phyloP scores from a whole-genome alignment of 495 filamentous ascomycete species.

The Patellaria atrata region DNA sequence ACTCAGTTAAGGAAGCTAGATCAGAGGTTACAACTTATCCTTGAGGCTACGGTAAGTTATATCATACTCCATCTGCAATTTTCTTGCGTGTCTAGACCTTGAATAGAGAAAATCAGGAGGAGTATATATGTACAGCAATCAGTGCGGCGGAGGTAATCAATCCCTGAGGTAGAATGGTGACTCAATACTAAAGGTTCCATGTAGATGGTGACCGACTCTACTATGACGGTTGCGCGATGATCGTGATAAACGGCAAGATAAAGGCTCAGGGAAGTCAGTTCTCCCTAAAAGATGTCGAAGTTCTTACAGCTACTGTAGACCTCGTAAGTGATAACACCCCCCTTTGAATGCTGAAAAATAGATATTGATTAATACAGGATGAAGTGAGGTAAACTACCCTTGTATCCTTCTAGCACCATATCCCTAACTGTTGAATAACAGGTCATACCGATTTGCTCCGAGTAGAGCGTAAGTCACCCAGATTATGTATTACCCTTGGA shows the following conservation, averaged over 20 bases:
- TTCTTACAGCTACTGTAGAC: constrained; percentile 67
- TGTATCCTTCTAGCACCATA: too few relatives aligned
- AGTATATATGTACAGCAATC: constrained; percentile 63
- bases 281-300: constrained; percentile 68
- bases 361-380: too few relatives aligned
- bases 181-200: too few relatives aligned
- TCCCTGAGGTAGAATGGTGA: too few relatives aligned
- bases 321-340: constrained; percentile 62
- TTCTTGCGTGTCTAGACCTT: too few relatives aligned
- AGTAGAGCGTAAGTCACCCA: too few relatives aligned
- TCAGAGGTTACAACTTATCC: constrained; percentile 57
- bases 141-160: constrained; percentile 59
- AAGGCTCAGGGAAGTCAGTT: constrained; percentile 64
- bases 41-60: constrained; percentile 57
- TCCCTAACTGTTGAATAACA: too few relatives aligned
- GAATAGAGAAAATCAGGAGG: constrained; percentile 50
- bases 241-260: constrained; percentile 57
- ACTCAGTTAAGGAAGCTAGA: constrained; percentile 67
- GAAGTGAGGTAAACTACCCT: too few relatives aligned
- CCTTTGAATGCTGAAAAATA: too few relatives aligned
- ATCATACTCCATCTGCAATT: too few relatives aligned
- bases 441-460: constrained; percentile 36
- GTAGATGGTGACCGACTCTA: constrained; percentile 55
- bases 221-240: constrained; percentile 56
- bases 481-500: too few relatives aligned